Percentiles rank a stretch among this genome's conserved stretches.
Conservation (phyloP, 768 basidiomycete genomes). For the Boletus rubroflammeus region DNA sequence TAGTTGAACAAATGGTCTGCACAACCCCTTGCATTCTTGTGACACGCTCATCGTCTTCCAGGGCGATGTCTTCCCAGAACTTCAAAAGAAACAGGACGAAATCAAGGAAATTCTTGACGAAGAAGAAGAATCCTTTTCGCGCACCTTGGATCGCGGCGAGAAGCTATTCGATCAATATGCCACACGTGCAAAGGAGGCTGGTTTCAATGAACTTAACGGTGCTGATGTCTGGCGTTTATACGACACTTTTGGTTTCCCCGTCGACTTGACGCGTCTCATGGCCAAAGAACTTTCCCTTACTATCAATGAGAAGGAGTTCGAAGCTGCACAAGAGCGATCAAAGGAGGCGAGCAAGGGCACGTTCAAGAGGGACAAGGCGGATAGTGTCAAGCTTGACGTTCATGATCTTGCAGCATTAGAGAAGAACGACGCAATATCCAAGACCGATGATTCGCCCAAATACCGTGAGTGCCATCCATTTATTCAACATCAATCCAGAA, state of each 20-base stretch:
- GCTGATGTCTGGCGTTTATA: conserved; percentile 97
- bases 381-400: conserved; percentile 88
- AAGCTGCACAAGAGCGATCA: conserved; percentile 79
- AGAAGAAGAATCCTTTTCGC: conserved; percentile 95
- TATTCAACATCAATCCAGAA: not conserved
- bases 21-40: not conserved
- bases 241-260: conserved; percentile 98
- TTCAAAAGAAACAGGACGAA: conserved; percentile 74
- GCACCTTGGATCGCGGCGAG: conserved; percentile 97
- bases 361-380: conserved; percentile 62
- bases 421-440: conserved; percentile 69
- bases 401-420: conserved; percentile 90
- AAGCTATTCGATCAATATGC: conserved; percentile 92
- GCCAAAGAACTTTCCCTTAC: conserved; percentile 86
- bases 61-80: conserved; percentile 91
- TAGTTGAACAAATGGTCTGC: conserved; percentile 83
- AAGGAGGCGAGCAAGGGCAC: conserved; percentile 90
- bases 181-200: conserved; percentile 56
- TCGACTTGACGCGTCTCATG: conserved; percentile 95
- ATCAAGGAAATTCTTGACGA: conserved; percentile 96
- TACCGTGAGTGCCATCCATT: conserved; percentile 57
- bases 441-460: conserved; percentile 91
- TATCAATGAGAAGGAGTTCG: conserved; percentile 87
- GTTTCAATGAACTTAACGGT: conserved; percentile 68
- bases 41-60: conserved; percentile 30